Evolutionary conservation across 202 grass and related monocot genomes (phyloP), one percentile per base, ranked within the genome.

Genomic region (Zoysia matrella): DNA sequence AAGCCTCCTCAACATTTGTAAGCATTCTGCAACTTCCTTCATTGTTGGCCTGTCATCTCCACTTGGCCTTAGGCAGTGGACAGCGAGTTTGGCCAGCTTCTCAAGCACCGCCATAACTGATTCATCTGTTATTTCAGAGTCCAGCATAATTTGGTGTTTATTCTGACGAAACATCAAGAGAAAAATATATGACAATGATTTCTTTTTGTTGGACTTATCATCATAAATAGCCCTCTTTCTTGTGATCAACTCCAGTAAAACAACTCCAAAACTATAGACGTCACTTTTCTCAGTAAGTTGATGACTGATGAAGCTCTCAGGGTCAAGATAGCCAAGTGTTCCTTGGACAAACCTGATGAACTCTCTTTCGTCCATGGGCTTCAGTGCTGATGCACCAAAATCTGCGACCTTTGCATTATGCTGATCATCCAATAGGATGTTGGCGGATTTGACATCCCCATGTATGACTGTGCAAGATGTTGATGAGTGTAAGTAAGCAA

Each of bases 361-460:
- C 8, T 93, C 84, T 18, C 36, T 81, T 74, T 82, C 52, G 7
- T 88, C 73, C 54, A 78, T 61, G 1, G 87, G 15, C 30, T 90
- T 86, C 4, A 88, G n/a, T 40, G 77, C 72, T 14, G 88, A 93
- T 60, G 87, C 88, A 14, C 91, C 85, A 50, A 93, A 90, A n/a
- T 90, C 84, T 10, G 73, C 83, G 7, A 93, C 87, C 9, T 93
- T 93, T 11, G 73, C 73, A 1, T 71, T 68, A 40, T 45, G 64
- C 8, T 84, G 14, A 67, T 82, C 47, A 9, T 93, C 80, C 15
- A 93, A 3, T 2, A 90, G 84, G 15, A 93, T 93, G 82, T 90
- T 93, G 13, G 63, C 45, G 1, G 84, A 88, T 77, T 93, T 93
- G 36, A 93, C 72, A 85, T 92, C 87, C 0, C 87, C 81, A 3